Evolutionary conservation across 2,329 filamentous ascomycete genomes (phyloP), one percentile per base, ranked within the genome.

Genomic region (Iodosphaeria phyllophila): DNA sequence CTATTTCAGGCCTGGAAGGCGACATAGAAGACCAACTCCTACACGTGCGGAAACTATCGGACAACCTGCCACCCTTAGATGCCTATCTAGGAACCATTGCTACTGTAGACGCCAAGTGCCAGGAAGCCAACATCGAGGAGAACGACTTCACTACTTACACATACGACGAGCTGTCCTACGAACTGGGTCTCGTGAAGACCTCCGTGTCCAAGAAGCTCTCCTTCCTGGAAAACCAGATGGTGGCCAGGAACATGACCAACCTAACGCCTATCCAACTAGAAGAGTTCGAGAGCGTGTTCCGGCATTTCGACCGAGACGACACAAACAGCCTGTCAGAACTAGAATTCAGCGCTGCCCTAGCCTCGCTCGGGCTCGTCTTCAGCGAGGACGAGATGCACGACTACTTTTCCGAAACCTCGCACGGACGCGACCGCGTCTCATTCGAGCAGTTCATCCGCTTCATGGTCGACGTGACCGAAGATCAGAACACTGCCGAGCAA

Each of bases 121-220:
- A 74, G 31, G 86, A 95, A 55, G 89, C 89, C 32, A 95, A 98
- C 47, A 93, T 98, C 34, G 89, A 98, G 50, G 89, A 98, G 43
- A 98, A 98, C 50, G 89, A 98, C 55, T 95, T 89, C 49, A 98
- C 89, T n/a, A 95, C 86, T 6, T 95, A 95, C 52, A 92, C 86
- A 7, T 89, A 95, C 47, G 89, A 98, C 44, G 89, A 98, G 51
- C 64, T 98, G 20, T 72, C 73, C 31, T 98, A 98, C 52, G 89
- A 98, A 52, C 64, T 95, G 30, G 74, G 80, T 10, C 64, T 98
- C 16, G 89, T 95, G 29, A 84, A 83, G 46, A 75, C 78, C 16
- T 89, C 79, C 8, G 86, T 95, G 15, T 76, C 83, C 35, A 98
- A 95, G 60, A 98, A 98, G 53, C 67, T 95, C 28, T 75, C 78